These are phyloP conservation scores for Claviceps spartinae DNA, from an alignment of 2,329 filamentous ascomycete species.

Conservation along the genomic window DNA sequence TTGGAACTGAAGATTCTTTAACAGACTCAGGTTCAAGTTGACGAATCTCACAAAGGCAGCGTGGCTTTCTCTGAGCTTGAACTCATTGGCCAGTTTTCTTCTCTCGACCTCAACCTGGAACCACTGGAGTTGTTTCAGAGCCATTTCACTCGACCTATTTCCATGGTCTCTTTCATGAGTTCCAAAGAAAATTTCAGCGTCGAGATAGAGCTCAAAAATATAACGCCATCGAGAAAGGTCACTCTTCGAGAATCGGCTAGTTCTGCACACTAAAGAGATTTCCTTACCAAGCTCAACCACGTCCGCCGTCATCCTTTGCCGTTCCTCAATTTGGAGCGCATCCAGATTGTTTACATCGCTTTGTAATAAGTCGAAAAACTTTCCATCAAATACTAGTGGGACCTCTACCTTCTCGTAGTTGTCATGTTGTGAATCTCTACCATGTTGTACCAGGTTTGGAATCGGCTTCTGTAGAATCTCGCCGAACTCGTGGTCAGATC, in stretches of 20 bases:
- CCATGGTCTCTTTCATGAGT: conserved; percentile 60
- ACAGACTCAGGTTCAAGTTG: conserved; percentile 57
- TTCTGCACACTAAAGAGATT: conserved; percentile 50
- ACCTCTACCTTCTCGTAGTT: conserved; percentile 45
- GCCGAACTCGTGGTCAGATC: conserved; percentile 4
- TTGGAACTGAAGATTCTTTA: conserved; percentile 71
- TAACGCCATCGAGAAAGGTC: conserved; percentile 67
- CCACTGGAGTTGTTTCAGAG: conserved; percentile 53
- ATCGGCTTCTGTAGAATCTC: not conserved
- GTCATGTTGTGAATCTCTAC: not conserved
- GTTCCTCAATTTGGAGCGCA: conserved; percentile 51
- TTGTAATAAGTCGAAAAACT: conserved; percentile 69
- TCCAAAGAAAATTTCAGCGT: conserved; percentile 72
- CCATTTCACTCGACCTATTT: conserved; percentile 49
- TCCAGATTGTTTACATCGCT: conserved; percentile 58
- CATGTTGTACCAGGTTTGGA: conserved; percentile 1
- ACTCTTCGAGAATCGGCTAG: conserved; percentile 45
- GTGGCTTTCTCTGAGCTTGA: conserved; percentile 54
- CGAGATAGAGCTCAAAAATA: conserved; percentile 70
- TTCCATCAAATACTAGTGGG: conserved; percentile 59
- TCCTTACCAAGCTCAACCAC: conserved; percentile 52
- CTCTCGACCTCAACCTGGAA: conserved; percentile 57
- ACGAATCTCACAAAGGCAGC: conserved; percentile 56
- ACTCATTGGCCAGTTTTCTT: conserved; percentile 42
- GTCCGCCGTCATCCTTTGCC: conserved; percentile 46